These are phyloP conservation scores for Colletotrichum sublineola DNA, from an alignment of 2,329 filamentous ascomycete genomes.

Conservation along the genomic window DNA sequence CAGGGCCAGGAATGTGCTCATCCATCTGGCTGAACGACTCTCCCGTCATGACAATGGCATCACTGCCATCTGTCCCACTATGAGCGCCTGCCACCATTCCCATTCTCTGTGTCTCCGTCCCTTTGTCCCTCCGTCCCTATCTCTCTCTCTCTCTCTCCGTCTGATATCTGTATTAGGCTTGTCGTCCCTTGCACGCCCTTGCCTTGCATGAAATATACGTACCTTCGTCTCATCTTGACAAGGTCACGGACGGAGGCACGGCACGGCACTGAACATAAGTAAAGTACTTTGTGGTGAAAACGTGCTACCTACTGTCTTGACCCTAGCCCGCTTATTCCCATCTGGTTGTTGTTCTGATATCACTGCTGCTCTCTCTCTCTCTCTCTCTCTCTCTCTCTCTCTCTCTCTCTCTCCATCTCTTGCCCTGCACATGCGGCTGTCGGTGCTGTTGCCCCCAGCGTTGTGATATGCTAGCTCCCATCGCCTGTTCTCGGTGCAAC, in stretches of 20 bases:
- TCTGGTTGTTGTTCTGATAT: slow-evolving; percentile 18
- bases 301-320: background rate
- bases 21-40: slow-evolving; percentile 9
- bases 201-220: slow-evolving; percentile 33
- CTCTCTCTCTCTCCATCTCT: background rate
- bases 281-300: background rate
- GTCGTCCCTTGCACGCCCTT: slow-evolving; percentile 5
- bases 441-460: slow-evolving; percentile 16
- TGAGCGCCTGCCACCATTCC: background rate
- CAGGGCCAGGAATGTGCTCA: background rate
- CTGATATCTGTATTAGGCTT: background rate
- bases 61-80: background rate
- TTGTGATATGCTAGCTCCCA: slow-evolving; percentile 30
- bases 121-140: too few species aligned
- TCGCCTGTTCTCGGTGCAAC: slow-evolving; percentile 30
- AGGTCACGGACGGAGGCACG: slow-evolving; percentile 1
- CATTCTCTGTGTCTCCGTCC: background rate
- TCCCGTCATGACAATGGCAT: background rate
- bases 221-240: slow-evolving; percentile 1
- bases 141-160: background rate
- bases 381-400: too few species aligned
- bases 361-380: background rate
- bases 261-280: slow-evolving; percentile 1
- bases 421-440: slow-evolving; percentile 18
- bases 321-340: slow-evolving; percentile 4